phyloP scores from a whole-genome alignment of 768 basidiomycete species.

The Psilocybe cubensis region DNA sequence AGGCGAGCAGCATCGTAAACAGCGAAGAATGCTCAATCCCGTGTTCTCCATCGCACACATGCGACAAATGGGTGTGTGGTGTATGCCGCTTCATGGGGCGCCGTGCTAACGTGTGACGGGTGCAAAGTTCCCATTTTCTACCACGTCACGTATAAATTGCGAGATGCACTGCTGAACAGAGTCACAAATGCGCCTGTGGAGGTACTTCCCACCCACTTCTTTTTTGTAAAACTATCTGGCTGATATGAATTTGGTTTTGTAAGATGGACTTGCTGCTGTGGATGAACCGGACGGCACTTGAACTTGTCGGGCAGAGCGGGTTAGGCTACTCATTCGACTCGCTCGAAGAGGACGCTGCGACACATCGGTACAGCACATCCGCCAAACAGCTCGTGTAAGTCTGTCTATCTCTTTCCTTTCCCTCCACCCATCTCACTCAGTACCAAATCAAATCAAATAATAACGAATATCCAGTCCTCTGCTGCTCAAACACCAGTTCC shows the following conservation, averaged over 20 bases:
- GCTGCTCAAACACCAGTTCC: neutral
- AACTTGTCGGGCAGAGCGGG: conserved; percentile 52
- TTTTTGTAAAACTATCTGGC: conserved; percentile 21
- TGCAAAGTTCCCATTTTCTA: conserved; percentile 37
- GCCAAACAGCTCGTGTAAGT: conserved; percentile 34
- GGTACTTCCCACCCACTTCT: conserved; percentile 18
- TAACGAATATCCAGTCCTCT: neutral
- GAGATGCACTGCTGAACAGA: conserved; percentile 21
- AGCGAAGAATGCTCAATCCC: conserved; percentile 47
- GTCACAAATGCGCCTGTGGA: conserved; percentile 34
- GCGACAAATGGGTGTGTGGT: conserved; percentile 36
- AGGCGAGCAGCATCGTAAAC: conserved; percentile 46
- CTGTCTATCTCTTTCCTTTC: too few species aligned
- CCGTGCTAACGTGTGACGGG: neutral
- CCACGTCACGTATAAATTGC: conserved; percentile 31
- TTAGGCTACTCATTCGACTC: conserved; percentile 45
- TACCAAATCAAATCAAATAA: too few species aligned
- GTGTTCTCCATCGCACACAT: conserved; percentile 46
- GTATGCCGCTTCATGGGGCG: neutral
- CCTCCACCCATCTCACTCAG: neutral
- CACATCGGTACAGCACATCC: conserved; percentile 33
- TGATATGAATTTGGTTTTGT: neutral
- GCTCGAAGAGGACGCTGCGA: conserved; percentile 30
- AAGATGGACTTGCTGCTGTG: conserved; percentile 38
- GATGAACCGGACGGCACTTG: conserved; percentile 46